A percentile compares a stretch with the other conserved stretches of the same genome.
These are phyloP conservation scores for Ceriops zippeliana DNA, from an alignment of 345 rosid species.

Conservation along the genomic window DNA sequence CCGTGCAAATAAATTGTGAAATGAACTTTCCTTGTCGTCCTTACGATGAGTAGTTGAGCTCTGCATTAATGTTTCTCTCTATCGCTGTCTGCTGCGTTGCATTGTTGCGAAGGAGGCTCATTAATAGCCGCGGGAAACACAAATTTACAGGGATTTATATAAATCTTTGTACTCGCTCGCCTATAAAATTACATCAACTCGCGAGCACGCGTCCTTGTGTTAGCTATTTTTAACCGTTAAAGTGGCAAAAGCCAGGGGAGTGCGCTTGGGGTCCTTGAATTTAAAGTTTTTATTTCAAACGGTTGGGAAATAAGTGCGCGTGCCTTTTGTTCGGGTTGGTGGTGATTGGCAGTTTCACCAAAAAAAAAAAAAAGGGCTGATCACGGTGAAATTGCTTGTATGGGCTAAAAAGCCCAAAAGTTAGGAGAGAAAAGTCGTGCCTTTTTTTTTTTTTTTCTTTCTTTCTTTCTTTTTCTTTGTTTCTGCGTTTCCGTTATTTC, in stretches of 20 bases:
- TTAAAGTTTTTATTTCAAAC: constrained; percentile 8
- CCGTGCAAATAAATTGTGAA: too few species aligned
- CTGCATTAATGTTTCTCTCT: constrained; percentile 40
- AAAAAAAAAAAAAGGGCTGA: too few species aligned
- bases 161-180: background rate
- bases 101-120: constrained; percentile 24
- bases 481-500: too few species aligned
- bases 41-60: constrained; percentile 45
- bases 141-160: background rate
- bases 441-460: too few species aligned
- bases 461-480: too few species aligned
- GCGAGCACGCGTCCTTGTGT: background rate
- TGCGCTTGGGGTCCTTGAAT: background rate
- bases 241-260: background rate
- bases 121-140: constrained; percentile 61
- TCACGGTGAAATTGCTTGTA: too few species aligned
- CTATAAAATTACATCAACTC: background rate
- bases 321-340: too few species aligned
- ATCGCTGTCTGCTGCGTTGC: constrained; percentile 19
- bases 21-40: constrained; percentile 4
- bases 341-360: too few species aligned
- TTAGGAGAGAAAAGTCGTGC: too few species aligned
- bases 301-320: constrained; percentile 13
- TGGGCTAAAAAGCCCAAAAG: too few species aligned
- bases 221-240: background rate